Conservation (phyloP, 2,329 filamentous ascomycete genomes). For the Huntiella decipiens region DNA sequence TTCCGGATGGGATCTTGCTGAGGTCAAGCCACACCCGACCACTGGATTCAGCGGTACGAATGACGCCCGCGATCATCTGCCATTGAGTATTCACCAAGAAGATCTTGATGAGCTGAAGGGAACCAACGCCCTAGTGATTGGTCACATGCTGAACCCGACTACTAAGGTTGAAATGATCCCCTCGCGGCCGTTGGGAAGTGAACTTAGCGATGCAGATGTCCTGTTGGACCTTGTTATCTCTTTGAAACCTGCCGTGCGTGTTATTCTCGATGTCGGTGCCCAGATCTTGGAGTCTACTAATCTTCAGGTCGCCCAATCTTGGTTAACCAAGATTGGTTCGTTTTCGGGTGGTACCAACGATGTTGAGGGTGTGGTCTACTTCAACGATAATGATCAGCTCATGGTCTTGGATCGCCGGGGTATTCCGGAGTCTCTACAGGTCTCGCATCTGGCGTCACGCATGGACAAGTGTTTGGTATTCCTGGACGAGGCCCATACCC, state of each 20-base stretch:
- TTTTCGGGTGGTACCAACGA: background rate
- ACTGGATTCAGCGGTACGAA: slow-evolving; percentile 56
- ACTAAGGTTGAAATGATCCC: slow-evolving; percentile 24
- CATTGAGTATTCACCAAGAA: slow-evolving; percentile 33
- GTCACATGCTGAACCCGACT: slow-evolving; percentile 34
- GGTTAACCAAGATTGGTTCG: slow-evolving; percentile 23
- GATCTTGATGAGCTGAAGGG: slow-evolving; percentile 36
- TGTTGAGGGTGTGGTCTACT: slow-evolving; percentile 29
- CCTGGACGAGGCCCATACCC: slow-evolving; percentile 50
- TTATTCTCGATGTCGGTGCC: slow-evolving; percentile 54
- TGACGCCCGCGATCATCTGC: slow-evolving; percentile 38
- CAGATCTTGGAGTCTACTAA: slow-evolving; percentile 48
- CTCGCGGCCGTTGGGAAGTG: slow-evolving; percentile 1
- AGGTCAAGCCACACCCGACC: slow-evolving; percentile 26
- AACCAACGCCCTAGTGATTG: slow-evolving; percentile 49
- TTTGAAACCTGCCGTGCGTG: slow-evolving; percentile 25
- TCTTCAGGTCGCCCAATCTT: slow-evolving; percentile 28
- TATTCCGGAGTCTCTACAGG: slow-evolving; percentile 28
- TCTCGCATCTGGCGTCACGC: slow-evolving; percentile 37
- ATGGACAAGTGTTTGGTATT: slow-evolving; percentile 44
- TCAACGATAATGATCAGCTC: slow-evolving; percentile 35
- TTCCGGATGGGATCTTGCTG: slow-evolving; percentile 48
- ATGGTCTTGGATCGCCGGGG: slow-evolving; percentile 31
- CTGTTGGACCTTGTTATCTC: slow-evolving; percentile 27
- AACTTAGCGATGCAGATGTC: slow-evolving; percentile 19